A percentile compares a stretch with the other conserved stretches of the same genome.
Conservation (phyloP, 495 filamentous ascomycete species). For the Penicillium ucsense region DNA sequence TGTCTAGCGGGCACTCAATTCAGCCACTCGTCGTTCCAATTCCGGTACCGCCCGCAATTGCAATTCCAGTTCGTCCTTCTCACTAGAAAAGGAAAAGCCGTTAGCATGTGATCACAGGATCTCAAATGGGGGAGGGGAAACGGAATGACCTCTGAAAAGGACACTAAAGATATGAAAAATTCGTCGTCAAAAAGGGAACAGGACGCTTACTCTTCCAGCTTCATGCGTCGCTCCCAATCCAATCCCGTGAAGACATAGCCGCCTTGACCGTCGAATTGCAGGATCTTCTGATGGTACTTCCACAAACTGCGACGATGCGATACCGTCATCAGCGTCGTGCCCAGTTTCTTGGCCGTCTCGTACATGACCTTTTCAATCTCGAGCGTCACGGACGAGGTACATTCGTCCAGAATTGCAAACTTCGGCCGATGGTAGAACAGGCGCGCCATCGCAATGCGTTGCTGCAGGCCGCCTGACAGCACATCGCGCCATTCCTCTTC, state of each 20-base stretch:
- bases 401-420: constrained; percentile 91
- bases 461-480: constrained; percentile 81
- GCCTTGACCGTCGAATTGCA: constrained; percentile 95
- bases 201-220: constrained; percentile 64
- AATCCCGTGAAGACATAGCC: constrained; percentile 81
- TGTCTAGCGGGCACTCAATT: constrained; percentile 41
- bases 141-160: too few relatives aligned
- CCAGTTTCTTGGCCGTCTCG: constrained; percentile 81
- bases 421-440: constrained; percentile 92
- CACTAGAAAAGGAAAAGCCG: constrained; percentile 32
- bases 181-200: too few relatives aligned
- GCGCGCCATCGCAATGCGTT: constrained; percentile 95
- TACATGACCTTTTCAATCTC: constrained; percentile 96
- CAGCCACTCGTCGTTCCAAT: constrained; percentile 71
- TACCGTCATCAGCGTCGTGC: constrained; percentile 94
- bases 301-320: constrained; percentile 84
- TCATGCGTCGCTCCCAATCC: constrained; percentile 77
- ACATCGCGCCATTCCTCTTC: constrained; percentile 95
- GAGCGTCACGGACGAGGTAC: constrained; percentile 84
- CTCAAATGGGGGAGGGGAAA: constrained; percentile 1
- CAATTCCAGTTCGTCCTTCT: constrained; percentile 89
- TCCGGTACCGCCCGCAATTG: constrained; percentile 77
- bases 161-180: too few relatives aligned
- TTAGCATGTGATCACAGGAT: constrained; percentile 3
- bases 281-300: constrained; percentile 87